Evolutionary conservation across 495 filamentous ascomycete species (phyloP).

Genomic region (Annulohypoxylon nitens): DNA sequence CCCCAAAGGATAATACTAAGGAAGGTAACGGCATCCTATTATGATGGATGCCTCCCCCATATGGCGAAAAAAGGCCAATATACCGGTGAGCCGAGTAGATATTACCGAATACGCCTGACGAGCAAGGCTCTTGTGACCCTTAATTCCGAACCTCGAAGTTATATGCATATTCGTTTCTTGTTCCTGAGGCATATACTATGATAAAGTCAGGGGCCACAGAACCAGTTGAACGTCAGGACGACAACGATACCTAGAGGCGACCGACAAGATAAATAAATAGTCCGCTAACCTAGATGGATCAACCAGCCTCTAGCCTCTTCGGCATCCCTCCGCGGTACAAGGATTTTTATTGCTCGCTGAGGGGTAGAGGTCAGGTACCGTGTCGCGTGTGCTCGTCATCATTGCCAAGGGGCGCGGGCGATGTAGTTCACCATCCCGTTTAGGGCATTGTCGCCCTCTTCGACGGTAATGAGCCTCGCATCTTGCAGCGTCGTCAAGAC

Average conservation of each 20-base stretch:
- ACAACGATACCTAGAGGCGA: slow-evolving; percentile 17
- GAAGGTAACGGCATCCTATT: slow-evolving; percentile 7
- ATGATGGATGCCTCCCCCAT: slow-evolving; percentile 8
- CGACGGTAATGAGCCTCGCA: slow-evolving; percentile 48
- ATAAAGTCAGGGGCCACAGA: slow-evolving; percentile 22
- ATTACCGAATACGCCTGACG: slow-evolving; percentile 2
- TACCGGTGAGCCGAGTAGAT: slow-evolving; percentile 29
- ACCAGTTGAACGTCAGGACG: slow-evolving; percentile 2
- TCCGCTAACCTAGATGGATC: slow-evolving; percentile 11
- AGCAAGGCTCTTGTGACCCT: slow-evolving; percentile 10
- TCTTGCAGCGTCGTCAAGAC: slow-evolving; percentile 52
- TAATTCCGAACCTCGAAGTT: slow-evolving; percentile 10
- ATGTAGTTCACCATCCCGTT: slow-evolving; percentile 53
- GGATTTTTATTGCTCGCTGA: slow-evolving; percentile 27
- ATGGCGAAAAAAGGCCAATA: slow-evolving; percentile 3
- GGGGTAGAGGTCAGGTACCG: slow-evolving; percentile 19
- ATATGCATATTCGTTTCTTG: slow-evolving; percentile 1
- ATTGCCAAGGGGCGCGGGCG: slow-evolving; percentile 51
- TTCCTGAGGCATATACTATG: slow-evolving; percentile 27
- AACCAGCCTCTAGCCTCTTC: slow-evolving; percentile 25
- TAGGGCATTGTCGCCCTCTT: slow-evolving; percentile 50
- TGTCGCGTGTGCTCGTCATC: slow-evolving; percentile 14
- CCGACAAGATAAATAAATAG: slow-evolving; percentile 14
- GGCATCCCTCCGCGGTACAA: slow-evolving; percentile 4
- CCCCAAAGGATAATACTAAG: slow-evolving; percentile 24